A percentile compares a stretch with the other conserved stretches of the same genome.
Evolutionary conservation across 2,329 filamentous ascomycete species (phyloP).

Genomic region (Cordyceps cateniannulata): DNA sequence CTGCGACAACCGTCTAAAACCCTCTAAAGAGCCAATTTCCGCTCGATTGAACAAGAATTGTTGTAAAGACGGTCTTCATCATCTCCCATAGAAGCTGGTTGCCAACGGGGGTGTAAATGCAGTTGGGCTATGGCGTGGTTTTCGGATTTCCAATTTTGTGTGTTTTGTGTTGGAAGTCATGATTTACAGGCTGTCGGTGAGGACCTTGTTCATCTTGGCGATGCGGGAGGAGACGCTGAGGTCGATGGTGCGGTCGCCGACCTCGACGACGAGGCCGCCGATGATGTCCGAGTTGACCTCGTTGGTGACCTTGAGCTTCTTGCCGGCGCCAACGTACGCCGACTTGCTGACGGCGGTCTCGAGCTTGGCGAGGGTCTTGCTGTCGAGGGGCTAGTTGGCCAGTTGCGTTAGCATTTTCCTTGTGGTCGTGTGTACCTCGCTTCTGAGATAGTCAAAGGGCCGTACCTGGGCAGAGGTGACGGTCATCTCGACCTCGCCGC

Average conservation of each 20-base stretch:
- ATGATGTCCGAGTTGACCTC: conserved; percentile 94
- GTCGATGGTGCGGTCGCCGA: conserved; percentile 97
- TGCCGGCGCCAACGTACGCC: conserved; percentile 77
- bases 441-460: not conserved
- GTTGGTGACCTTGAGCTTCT: conserved; percentile 97
- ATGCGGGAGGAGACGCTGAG: conserved; percentile 92
- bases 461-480: conserved; percentile 86
- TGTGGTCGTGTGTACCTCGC: too few relatives aligned
- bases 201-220: conserved; percentile 98
- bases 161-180: not conserved
- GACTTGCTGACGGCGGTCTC: conserved; percentile 88
- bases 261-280: conserved; percentile 90
- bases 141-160: not conserved
- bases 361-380: conserved; percentile 76
- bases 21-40: not conserved
- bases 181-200: conserved; percentile 90
- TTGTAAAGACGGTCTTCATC: not conserved
- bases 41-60: not conserved
- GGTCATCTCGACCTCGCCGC: conserved; percentile 87
- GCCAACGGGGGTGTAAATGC: not conserved
- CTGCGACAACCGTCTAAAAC: not conserved
- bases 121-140: not conserved
- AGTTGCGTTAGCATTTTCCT: conserved; percentile 19
- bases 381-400: conserved; percentile 67
- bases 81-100: not conserved